Evolutionary conservation across 78 protist genomes (phyloP).

Genomic region (Dictyostelium purpureum): DNA sequence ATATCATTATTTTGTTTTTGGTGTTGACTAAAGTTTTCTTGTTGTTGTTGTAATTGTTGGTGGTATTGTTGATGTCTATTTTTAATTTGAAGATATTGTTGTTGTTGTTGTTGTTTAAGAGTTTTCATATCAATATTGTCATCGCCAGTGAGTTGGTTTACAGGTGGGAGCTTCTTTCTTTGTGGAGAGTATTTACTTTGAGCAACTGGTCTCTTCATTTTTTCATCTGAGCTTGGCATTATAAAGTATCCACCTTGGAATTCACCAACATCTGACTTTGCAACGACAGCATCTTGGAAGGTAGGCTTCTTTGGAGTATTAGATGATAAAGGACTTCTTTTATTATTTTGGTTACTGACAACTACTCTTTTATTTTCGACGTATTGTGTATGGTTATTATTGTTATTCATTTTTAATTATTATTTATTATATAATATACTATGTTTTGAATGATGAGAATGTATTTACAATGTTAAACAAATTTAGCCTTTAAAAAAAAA

Average conservation of each 20-base stretch:
- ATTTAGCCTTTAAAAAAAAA: conserved; percentile 30
- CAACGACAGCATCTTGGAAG: conserved; percentile 64
- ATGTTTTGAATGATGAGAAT: not conserved
- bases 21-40: not conserved
- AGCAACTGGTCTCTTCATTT: conserved; percentile 38
- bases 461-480: conserved; percentile 3
- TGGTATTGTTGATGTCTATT: conserved; percentile 25
- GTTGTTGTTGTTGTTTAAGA: conserved; percentile 19
- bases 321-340: not conserved
- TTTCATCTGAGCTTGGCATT: conserved; percentile 18
- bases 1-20: not conserved
- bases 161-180: conserved; percentile 41
- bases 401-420: conserved; percentile 9
- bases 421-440: not conserved
- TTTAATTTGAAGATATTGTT: conserved; percentile 14
- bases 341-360: not conserved
- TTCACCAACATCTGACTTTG: conserved; percentile 72
- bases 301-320: conserved; percentile 3
- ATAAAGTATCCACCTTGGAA: conserved; percentile 76
- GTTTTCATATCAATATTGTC: conserved; percentile 6
- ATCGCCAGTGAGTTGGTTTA: not conserved
- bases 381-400: no score
- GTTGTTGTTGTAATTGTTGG: conserved; percentile 32
- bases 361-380: conserved; percentile 11
- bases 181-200: conserved; percentile 52